These are phyloP conservation scores for Cordyceps militaris DNA, from an alignment of 2,329 filamentous ascomycete species.

Conservation along the genomic window DNA sequence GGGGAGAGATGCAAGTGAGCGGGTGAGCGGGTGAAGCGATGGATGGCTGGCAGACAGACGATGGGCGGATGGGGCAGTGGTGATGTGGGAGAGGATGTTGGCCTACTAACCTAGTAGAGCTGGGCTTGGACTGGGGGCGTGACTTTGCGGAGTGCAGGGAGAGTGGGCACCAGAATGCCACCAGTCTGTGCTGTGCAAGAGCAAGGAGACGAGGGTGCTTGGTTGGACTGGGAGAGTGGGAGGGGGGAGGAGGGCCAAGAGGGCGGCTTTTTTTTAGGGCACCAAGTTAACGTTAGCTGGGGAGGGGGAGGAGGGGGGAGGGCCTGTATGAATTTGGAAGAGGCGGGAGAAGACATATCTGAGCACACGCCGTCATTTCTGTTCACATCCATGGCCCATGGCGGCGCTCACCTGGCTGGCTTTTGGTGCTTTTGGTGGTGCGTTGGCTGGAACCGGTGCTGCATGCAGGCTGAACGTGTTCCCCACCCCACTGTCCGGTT, in stretches of 20 bases:
- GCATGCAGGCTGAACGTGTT: neutral
- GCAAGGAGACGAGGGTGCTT: neutral
- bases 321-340: neutral
- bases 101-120: neutral
- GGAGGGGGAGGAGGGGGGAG: no score
- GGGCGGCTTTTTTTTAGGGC: neutral
- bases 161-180: conserved; percentile 5
- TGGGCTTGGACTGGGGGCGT: neutral
- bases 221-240: neutral
- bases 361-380: no score
- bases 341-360: neutral
- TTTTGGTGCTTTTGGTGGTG: neutral
- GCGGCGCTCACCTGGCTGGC: no score
- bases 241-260: neutral
- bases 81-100: conserved; percentile 6
- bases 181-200: no score
- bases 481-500: neutral
- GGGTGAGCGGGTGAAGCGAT: neutral
- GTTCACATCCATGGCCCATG: no score
- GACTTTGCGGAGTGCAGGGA: conserved; percentile 12
- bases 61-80: neutral
- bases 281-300: no score
- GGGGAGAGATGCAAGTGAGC: neutral
- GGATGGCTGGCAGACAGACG: neutral
- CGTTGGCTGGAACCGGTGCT: neutral